phyloP scores from a whole-genome alignment of 169 alveolate species.

The Eimeria nieschulzi region DNA sequence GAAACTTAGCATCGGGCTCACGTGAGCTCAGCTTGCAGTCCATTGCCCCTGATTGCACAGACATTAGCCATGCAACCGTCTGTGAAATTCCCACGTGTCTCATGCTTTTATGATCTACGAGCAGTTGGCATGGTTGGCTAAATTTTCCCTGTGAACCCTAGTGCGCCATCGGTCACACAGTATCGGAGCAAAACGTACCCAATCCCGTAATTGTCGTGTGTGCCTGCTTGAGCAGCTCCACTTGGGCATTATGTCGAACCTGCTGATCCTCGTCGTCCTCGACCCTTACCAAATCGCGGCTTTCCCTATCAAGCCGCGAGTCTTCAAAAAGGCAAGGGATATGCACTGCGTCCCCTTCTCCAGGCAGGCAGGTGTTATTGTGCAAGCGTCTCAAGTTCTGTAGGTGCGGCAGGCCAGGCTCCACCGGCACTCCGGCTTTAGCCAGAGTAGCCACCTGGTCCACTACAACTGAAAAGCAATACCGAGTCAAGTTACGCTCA shows the following conservation, averaged over 20 bases:
- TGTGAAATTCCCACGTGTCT: no score
- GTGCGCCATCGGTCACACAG: no score
- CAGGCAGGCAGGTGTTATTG: conserved; percentile 29
- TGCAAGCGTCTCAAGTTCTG: conserved; percentile 61
- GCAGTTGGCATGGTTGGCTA: no score
- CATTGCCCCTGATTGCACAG: conserved; percentile 26
- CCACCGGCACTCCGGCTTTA: conserved; percentile 61
- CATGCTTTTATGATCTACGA: no score
- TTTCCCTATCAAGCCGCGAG: conserved; percentile 15
- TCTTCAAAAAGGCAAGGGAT: conserved; percentile 33
- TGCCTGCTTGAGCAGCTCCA: conserved; percentile 37
- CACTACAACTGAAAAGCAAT: conserved; percentile 6
- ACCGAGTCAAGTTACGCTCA: background rate
- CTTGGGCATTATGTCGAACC: conserved; percentile 34
- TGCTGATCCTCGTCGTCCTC: conserved; percentile 60
- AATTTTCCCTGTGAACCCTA: no score
- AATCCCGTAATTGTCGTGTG: conserved; percentile 56
- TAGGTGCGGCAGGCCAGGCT: conserved; percentile 32
- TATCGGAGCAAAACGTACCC: background rate
- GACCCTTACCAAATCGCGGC: conserved; percentile 1
- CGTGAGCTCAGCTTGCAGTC: conserved; percentile 62
- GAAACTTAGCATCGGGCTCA: background rate
- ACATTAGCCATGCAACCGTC: no score
- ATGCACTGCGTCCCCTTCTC: conserved; percentile 19
- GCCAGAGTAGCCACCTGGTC: conserved; percentile 43